Percentiles rank a stretch among this genome's conserved stretches.
These are phyloP conservation scores for Sarocladium brachiariae DNA, from an alignment of 2,329 filamentous ascomycete genomes.

Conservation along the genomic window DNA sequence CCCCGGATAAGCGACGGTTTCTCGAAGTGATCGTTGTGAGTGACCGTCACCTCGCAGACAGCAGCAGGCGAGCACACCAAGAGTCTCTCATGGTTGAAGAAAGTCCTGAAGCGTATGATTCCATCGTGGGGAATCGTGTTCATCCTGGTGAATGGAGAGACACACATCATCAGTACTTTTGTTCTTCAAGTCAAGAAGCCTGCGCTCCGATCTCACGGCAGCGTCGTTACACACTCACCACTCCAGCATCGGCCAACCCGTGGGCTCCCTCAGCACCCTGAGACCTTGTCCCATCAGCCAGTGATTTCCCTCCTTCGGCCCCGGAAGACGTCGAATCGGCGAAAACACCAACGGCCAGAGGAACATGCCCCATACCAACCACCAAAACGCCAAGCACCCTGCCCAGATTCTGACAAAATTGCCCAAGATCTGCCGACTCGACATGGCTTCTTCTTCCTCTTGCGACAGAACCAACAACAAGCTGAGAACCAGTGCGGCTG, in stretches of 20 bases:
- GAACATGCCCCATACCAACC: conserved; percentile 1
- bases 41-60: conserved; percentile 62
- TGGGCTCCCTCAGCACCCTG: not conserved
- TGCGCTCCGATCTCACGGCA: too few species aligned
- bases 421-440: not conserved
- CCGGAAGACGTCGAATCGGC: not conserved
- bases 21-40: conserved; percentile 61
- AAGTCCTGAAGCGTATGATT: conserved; percentile 57
- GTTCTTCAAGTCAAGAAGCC: too few species aligned
- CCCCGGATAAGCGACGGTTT: conserved; percentile 52
- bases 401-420: not conserved
- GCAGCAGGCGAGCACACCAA: conserved; percentile 55
- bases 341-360: not conserved
- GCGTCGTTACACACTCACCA: not conserved
- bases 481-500: not conserved
- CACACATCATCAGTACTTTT: too few species aligned
- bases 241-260: conserved; percentile 4
- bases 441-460: not conserved
- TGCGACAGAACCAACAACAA: not conserved
- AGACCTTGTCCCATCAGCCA: conserved; percentile 4
- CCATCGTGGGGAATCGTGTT: conserved; percentile 59
- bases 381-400: not conserved
- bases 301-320: not conserved
- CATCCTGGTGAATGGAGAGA: too few species aligned
- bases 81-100: conserved; percentile 58